phyloP scores from a whole-genome alignment of 2,329 filamentous ascomycete genomes.

The Pseudocercospora fuligena region DNA sequence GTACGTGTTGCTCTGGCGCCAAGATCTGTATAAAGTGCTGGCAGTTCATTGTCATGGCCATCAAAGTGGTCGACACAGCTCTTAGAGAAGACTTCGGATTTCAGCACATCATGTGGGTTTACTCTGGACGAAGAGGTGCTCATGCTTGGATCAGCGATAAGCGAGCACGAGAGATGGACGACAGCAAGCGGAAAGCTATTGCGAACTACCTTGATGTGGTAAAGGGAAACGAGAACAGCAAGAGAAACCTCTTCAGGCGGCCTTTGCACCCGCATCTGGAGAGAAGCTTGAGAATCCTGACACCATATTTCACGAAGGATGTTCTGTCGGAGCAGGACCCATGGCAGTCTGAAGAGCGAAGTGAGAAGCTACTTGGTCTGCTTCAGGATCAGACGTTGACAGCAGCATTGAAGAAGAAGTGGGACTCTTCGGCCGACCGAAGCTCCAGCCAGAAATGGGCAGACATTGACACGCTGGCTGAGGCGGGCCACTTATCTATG shows the following conservation, averaged over 20 bases:
- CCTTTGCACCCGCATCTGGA: constrained; percentile 88
- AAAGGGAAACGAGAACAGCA: constrained; percentile 82
- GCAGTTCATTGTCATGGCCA: constrained; percentile 97
- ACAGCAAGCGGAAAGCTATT: constrained; percentile 81
- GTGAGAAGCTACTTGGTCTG: constrained; percentile 78
- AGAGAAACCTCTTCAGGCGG: constrained; percentile 80
- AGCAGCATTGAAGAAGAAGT: constrained; percentile 83
- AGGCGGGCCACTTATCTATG: constrained; percentile 73
- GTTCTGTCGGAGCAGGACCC: constrained; percentile 86
- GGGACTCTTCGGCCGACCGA: constrained; percentile 81
- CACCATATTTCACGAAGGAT: constrained; percentile 80
- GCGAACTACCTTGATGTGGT: constrained; percentile 89
- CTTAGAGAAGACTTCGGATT: constrained; percentile 95
- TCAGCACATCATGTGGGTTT: constrained; percentile 96
- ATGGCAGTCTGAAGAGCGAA: constrained; percentile 72
- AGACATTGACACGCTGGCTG: constrained; percentile 86
- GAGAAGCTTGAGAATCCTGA: constrained; percentile 83
- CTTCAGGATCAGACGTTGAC: constrained; percentile 80
- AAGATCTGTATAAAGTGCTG: constrained; percentile 95
- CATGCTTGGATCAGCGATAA: constrained; percentile 99
- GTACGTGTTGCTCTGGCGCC: constrained; percentile 91
- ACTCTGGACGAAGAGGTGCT: constrained; percentile 92
- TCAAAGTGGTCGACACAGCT: constrained; percentile 87
- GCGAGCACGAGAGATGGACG: constrained; percentile 80
- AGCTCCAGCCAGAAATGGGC: constrained; percentile 84